A percentile compares a stretch with the other conserved stretches of the same genome.
These are phyloP conservation scores for Pistacia vera DNA, from an alignment of 345 rosid genomes.

Conservation along the genomic window DNA sequence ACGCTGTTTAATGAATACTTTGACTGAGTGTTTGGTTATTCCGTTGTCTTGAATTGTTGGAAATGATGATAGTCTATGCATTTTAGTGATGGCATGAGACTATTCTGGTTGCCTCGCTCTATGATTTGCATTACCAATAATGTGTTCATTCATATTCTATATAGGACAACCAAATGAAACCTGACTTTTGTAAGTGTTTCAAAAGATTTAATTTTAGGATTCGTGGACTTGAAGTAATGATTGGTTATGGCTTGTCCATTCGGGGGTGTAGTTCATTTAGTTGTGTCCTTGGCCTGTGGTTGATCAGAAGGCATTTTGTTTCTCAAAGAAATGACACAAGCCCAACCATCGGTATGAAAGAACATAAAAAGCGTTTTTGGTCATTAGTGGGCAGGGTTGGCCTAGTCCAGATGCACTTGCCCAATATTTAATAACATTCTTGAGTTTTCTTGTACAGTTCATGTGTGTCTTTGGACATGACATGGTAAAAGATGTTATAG, in stretches of 20 bases:
- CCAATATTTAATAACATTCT: too few species aligned
- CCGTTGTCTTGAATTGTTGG: not conserved
- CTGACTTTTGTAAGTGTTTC: not conserved
- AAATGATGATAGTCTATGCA: not conserved
- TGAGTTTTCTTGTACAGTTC: not conserved
- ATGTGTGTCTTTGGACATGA: not conserved
- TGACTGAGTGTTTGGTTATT: too few species aligned
- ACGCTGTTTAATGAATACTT: too few species aligned
- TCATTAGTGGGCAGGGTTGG: too few species aligned
- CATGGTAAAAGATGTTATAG: not conserved
- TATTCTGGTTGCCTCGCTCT: not conserved
- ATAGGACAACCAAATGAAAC: not conserved
- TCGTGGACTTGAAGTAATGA: not conserved
- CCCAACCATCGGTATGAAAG: not conserved
- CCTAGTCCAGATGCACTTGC: too few species aligned
- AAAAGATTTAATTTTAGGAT: not conserved
- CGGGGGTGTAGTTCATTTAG: not conserved
- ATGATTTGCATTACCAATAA: not conserved
- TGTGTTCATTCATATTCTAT: not conserved
- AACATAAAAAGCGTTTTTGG: not conserved
- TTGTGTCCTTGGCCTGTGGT: not conserved
- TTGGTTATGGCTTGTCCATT: not conserved
- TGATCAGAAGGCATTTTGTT: not conserved
- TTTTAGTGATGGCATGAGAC: not conserved
- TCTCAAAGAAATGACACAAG: not conserved